Evolutionary conservation across 2,329 filamentous ascomycete species (phyloP).

Genomic region (Fusarium globosum): DNA sequence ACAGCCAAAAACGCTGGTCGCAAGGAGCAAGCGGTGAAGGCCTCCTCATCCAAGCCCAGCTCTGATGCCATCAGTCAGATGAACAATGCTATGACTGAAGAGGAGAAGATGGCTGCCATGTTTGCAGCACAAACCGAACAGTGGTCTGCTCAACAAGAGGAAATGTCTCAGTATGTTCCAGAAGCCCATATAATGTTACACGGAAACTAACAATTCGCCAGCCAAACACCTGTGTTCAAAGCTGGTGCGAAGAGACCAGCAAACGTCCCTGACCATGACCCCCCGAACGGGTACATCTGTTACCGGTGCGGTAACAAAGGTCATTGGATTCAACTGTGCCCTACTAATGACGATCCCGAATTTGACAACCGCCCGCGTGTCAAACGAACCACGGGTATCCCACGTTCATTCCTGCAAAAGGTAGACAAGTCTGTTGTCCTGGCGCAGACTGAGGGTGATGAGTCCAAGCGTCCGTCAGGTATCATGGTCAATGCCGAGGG

Average conservation of each 20-base stretch:
- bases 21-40: constrained; percentile 71
- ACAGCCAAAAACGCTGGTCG: constrained; percentile 84
- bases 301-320: constrained; percentile 97
- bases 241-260: constrained; percentile 72
- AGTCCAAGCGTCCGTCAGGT: constrained; percentile 86
- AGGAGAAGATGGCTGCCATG: constrained; percentile 93
- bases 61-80: constrained; percentile 72
- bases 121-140: constrained; percentile 89
- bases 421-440: constrained; percentile 89
- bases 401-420: constrained; percentile 92
- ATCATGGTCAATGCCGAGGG: constrained; percentile 98
- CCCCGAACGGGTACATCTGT: constrained; percentile 93
- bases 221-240: constrained; percentile 72
- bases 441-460: constrained; percentile 78
- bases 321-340: constrained; percentile 99
- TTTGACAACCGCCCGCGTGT: constrained; percentile 94
- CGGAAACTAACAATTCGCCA: constrained; percentile 53
- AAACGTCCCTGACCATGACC: constrained; percentile 90
- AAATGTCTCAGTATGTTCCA: constrained; percentile 80
- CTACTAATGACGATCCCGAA: constrained; percentile 97
- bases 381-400: constrained; percentile 96
- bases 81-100: constrained; percentile 86
- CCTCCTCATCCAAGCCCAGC: constrained; percentile 63
- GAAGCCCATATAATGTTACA: constrained; percentile 1
- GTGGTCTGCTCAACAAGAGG: constrained; percentile 93